Conservation (phyloP, 176 grass and related monocot species). For the Bolboschoenus planiculmis region DNA sequence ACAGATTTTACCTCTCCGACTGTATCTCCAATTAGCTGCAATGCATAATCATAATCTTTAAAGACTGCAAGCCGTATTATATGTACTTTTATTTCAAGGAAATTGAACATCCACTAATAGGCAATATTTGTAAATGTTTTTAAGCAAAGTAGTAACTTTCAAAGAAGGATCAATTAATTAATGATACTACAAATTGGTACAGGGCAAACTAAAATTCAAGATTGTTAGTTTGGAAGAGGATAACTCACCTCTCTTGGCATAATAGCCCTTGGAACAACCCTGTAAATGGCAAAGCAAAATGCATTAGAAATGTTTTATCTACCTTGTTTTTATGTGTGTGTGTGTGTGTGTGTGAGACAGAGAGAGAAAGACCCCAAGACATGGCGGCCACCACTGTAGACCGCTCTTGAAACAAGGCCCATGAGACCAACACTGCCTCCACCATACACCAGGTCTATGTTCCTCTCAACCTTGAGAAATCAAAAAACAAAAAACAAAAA, state of each 20-base stretch:
- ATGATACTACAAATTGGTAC: not conserved
- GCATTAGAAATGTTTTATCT: conserved; percentile 2
- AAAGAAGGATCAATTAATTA: not conserved
- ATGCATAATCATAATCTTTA: conserved; percentile 8
- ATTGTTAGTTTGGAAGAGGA: not conserved
- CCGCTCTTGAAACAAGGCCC: conserved; percentile 54
- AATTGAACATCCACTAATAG: not conserved
- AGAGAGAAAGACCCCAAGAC: conserved; percentile 42
- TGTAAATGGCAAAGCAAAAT: conserved; percentile 28
- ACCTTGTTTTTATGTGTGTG: not conserved
- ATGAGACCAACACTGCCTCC: conserved; percentile 59
- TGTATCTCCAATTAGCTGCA: conserved; percentile 47
- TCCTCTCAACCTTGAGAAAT: conserved; percentile 43
- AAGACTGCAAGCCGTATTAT: not conserved
- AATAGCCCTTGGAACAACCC: conserved; percentile 50
- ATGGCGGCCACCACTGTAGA: conserved; percentile 42
- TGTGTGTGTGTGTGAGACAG: not conserved
- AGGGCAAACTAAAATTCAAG: too few relatives aligned
- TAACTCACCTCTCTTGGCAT: conserved; percentile 51
- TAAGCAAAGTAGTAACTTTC: not conserved
- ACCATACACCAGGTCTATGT: conserved; percentile 59
- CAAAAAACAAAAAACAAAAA: not conserved
- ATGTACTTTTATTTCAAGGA: not conserved
- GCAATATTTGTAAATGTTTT: not conserved
- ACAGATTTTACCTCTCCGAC: conserved; percentile 61